Evolutionary conservation across 768 basidiomycete species (phyloP), one percentile per base, ranked within the genome.

Genomic region (Chalciporus pseudorubinellus): DNA sequence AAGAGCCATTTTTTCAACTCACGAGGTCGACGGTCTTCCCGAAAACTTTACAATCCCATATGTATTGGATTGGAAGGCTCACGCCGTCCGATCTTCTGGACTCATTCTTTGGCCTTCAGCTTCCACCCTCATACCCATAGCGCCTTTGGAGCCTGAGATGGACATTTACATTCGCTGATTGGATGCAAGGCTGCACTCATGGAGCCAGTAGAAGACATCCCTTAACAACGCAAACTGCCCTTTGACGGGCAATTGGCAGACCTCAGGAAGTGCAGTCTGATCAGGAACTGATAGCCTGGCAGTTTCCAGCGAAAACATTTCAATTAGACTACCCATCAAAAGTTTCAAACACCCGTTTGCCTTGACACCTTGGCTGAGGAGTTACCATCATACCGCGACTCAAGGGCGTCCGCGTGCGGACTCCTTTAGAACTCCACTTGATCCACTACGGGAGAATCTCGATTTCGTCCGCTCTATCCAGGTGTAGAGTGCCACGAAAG

Each of bases 271-370:
- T 36, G 14, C 9, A 43, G 36, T 31, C 47, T 36, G 28, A 59
- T 44, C 28, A 55, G 48, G n/a, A 44, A 10, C 45, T 41, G 51
- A 45, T 38, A 19, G 28, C 13, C 48, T 55, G 9, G 45, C 59
- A 89, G 87, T 52, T 88, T 87, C 70, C 80, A 82, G 36, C 79
- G 85, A 46, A 72, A 72, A 50, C 80, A n/a, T 86, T 38, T 80
- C 84, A 84, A 6, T 69, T 74, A 36, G 77, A 79, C 40, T 63
- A 66, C 26, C 62, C 71, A 44, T n/a, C n/a, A n/a, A n/a, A 72
- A 74, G 52, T 26, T 63, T 28, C 70, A 70, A 7, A 33, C 22
- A 24, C 62, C 55, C 29, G 51, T 59, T 26, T n/a, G 24, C 48
- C 33, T 39, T 59, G 39, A 64, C 64, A 18, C 67, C 62, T 38